Evolutionary conservation across 306 rosid species (phyloP).

Genomic region (Boehmeria nivea): DNA sequence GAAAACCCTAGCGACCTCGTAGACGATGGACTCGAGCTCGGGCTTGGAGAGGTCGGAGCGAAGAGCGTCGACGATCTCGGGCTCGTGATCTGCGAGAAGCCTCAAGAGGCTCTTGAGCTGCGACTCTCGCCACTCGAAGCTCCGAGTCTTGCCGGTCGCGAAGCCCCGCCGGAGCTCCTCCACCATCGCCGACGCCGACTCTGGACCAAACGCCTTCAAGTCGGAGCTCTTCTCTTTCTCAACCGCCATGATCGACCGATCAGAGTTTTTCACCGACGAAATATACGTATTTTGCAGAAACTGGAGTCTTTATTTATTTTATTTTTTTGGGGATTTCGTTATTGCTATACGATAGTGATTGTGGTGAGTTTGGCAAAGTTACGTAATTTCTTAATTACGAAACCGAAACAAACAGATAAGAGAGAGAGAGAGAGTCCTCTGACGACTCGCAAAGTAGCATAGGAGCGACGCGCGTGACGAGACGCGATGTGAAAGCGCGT

Average conservation of each 20-base stretch:
- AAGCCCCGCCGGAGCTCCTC: constrained; percentile 18
- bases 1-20: constrained; percentile 45
- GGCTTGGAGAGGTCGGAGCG: constrained; percentile 59
- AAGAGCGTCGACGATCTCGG: constrained; percentile 35
- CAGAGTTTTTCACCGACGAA: neutral
- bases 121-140: constrained; percentile 40
- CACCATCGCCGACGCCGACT: constrained; percentile 21
- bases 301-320: no score
- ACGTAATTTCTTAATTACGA: neutral
- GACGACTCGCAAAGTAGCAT: no score
- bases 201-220: constrained; percentile 3
- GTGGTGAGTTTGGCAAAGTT: neutral
- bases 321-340: no score
- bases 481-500: no score
- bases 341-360: neutral
- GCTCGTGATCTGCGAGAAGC: constrained; percentile 26
- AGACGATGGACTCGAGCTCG: constrained; percentile 44
- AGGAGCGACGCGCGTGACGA: no score
- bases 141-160: constrained; percentile 27
- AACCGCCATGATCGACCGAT: constrained; percentile 9
- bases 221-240: neutral
- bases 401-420: neutral
- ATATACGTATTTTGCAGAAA: no score
- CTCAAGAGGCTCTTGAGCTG: constrained; percentile 27
- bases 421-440: no score